Percentiles rank a stretch among this genome's conserved stretches.
Evolutionary conservation across 495 filamentous ascomycete genomes (phyloP).

Genomic region (Immersiella caudata): DNA sequence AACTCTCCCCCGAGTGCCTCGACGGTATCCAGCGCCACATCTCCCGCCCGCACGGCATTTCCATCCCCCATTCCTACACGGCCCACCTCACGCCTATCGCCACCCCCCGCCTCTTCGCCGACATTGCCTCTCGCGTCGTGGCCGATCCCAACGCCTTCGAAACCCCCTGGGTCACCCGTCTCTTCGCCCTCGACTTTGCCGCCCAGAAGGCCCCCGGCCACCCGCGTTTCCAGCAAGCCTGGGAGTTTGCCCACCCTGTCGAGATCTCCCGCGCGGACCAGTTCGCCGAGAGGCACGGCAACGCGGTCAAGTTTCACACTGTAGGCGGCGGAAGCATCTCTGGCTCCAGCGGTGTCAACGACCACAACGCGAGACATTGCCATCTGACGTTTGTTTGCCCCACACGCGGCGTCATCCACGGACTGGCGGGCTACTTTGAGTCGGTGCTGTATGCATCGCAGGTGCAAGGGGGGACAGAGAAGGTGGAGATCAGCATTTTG

Average conservation of each 20-base stretch:
- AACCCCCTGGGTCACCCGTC: constrained; percentile 88
- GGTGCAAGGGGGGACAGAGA: constrained; percentile 35
- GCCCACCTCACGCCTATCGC: constrained; percentile 89
- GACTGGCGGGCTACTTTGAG: constrained; percentile 94
- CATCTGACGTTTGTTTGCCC: constrained; percentile 71
- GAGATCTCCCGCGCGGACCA: constrained; percentile 57
- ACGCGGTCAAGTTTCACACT: constrained; percentile 45
- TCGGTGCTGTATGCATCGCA: constrained; percentile 71
- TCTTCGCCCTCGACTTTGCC: constrained; percentile 85
- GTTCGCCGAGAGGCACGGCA: constrained; percentile 54
- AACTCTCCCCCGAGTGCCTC: constrained; percentile 75
- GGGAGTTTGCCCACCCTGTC: constrained; percentile 63
- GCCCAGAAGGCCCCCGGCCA: constrained; percentile 57
- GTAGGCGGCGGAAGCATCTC: constrained; percentile 63
- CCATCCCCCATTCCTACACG: constrained; percentile 89
- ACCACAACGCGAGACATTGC: constrained; percentile 82
- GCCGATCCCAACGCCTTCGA: constrained; percentile 77
- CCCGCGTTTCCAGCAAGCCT: constrained; percentile 65
- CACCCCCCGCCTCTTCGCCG: constrained; percentile 82
- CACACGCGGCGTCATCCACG: constrained; percentile 82
- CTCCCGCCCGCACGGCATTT: constrained; percentile 74
- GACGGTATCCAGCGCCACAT: constrained; percentile 78
- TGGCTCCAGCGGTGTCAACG: constrained; percentile 67
- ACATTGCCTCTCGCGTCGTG: constrained; percentile 62
- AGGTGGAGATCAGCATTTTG: constrained; percentile 87